Base-by-base conservation (phyloP, 2,329 filamentous ascomycete species). In the Aureobasidium sp. region DNA sequence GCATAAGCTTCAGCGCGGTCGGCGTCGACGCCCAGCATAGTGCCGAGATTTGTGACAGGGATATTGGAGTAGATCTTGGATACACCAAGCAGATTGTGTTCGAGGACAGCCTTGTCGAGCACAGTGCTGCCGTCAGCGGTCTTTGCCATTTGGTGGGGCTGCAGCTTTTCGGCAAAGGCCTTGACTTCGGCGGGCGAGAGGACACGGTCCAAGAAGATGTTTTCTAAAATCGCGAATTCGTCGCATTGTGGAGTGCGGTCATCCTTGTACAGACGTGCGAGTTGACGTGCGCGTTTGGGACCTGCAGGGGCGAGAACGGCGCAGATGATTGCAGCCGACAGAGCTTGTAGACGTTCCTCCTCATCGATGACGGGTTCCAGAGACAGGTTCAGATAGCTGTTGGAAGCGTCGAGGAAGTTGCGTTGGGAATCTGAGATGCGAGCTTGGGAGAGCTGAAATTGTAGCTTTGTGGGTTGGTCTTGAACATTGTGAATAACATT, bases 171-270 rank as follows among this genome's bases (percentile, higher is more conserved):
- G 0, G 95, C 92, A 75, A 99, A 99, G 64, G 93, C 90, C 43
- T 90, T 89, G 48, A 98, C 94, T 80, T 99, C 96, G n/a, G 85
- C 87, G 0, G 91, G 89, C 0, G 89, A 88, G 56, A 99, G 85
- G 4, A 99, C 84, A 8, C 95, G 89, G 78, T 98, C 94, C 56
- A 98, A 86, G 78, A 97, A 97, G 89, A 99, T 98, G 84, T 98
- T 98, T 83, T 98, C 96, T 18, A 99, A 83, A 63, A 99, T 98
- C 56, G 89, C 85, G 75, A 92, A 95, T 80, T 98, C 93, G 38
- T 91, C 88, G 2, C 96, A 87, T 58, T 90, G 88, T 4, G 85
- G 83, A 0, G 93, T 87, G 36, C 96, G 89, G 70, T 98, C 96
- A 78, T 99, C 96, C 79, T 97, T 97, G 87, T 97, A 97, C 18